Percentiles rank a stretch among this genome's conserved stretches.
Evolutionary conservation across 2,329 filamentous ascomycete genomes (phyloP).

Genomic region (Diaporthe velutina): DNA sequence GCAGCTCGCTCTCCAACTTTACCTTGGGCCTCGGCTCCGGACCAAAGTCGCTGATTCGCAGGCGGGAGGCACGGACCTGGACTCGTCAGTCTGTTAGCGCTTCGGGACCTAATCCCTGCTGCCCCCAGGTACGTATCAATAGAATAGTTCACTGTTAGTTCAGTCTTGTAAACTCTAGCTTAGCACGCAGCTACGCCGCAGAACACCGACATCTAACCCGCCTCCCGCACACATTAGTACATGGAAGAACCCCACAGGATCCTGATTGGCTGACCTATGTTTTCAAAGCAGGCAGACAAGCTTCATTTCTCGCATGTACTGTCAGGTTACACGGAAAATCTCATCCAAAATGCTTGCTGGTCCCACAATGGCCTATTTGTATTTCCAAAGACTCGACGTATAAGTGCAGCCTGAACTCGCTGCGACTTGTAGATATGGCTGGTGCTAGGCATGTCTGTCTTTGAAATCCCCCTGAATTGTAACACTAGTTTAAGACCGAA

Average conservation of each 20-base stretch:
- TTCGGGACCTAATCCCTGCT: not conserved
- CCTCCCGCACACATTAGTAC: not conserved
- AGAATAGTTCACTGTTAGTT: not conserved
- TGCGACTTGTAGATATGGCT: no score
- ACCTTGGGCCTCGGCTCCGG: constrained; percentile 33
- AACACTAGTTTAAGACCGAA: not conserved
- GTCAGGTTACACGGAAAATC: not conserved
- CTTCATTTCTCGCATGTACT: not conserved
- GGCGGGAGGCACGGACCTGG: constrained; percentile 15
- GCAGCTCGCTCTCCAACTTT: not conserved
- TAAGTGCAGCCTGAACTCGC: not conserved
- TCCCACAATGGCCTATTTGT: not conserved
- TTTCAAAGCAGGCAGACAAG: not conserved
- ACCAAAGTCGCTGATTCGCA: not conserved
- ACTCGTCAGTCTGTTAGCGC: not conserved
- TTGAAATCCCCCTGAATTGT: not conserved
- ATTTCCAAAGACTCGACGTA: not conserved
- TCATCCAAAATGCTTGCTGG: not conserved
- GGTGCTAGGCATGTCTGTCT: not conserved
- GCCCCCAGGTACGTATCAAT: not conserved
- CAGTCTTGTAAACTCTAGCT: no score
- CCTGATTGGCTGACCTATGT: not conserved
- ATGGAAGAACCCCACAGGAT: not conserved
- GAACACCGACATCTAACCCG: not conserved
- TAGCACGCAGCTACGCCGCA: not conserved